Evolutionary conservation across 352 stramenopile species (phyloP).

Genomic region (Globisporangium nunn): DNA sequence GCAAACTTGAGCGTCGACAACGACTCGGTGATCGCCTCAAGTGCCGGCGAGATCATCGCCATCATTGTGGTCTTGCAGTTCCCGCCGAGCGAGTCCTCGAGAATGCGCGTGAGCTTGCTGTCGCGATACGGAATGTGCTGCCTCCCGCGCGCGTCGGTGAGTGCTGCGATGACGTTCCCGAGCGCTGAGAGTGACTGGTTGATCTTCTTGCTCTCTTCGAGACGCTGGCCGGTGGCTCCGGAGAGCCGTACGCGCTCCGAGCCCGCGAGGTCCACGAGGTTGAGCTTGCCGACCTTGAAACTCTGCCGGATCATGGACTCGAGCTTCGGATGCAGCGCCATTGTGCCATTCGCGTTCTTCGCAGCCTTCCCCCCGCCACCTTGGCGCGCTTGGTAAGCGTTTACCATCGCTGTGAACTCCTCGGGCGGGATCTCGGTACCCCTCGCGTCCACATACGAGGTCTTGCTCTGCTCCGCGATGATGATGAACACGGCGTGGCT

Average conservation of each 20-base stretch:
- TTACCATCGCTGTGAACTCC: constrained; percentile 80
- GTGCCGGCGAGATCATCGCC: constrained; percentile 91
- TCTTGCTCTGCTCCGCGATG: constrained; percentile 91
- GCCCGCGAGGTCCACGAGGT: constrained; percentile 90
- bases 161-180: constrained; percentile 87
- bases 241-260: constrained; percentile 87
- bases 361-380: constrained; percentile 7
- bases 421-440: constrained; percentile 78
- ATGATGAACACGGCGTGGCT: constrained; percentile 94
- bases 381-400: constrained; percentile 59
- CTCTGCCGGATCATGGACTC: constrained; percentile 89
- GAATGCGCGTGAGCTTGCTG: constrained; percentile 90
- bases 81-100: constrained; percentile 83
- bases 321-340: constrained; percentile 57
- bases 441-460: constrained; percentile 78
- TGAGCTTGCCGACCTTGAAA: constrained; percentile 94
- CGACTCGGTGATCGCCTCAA: constrained; percentile 87
- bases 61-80: constrained; percentile 97
- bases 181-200: constrained; percentile 89
- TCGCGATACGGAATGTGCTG: constrained; percentile 93
- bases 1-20: constrained; percentile 93
- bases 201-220: constrained; percentile 92
- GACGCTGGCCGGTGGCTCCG: constrained; percentile 75
- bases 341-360: constrained; percentile 21
- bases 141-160: constrained; percentile 80